These are phyloP conservation scores for Aureobasidium uvarum DNA, from an alignment of 2,329 filamentous ascomycete species.

Conservation along the genomic window DNA sequence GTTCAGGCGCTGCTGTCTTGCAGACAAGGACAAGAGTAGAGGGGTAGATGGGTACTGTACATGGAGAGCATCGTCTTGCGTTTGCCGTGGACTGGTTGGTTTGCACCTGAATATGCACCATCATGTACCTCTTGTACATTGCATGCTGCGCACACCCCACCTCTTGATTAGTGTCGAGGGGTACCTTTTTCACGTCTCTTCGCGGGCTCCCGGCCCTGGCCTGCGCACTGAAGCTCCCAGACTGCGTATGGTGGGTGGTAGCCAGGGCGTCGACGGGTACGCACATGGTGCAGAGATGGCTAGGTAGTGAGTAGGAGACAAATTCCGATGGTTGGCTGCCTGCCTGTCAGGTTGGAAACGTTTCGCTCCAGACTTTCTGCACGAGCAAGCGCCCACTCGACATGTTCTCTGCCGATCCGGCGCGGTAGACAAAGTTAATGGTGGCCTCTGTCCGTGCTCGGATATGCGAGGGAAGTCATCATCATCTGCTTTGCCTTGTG, in stretches of 20 bases:
- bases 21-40: slow-evolving; percentile 7
- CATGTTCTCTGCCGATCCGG: slow-evolving; percentile 19
- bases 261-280: not conserved
- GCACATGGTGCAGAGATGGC: not conserved
- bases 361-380: slow-evolving; percentile 13
- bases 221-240: not conserved
- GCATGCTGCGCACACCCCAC: slow-evolving; percentile 21
- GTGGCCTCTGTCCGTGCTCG: not conserved
- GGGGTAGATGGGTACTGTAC: slow-evolving; percentile 12
- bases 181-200: not conserved
- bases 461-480: slow-evolving; percentile 24
- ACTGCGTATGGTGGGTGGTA: not conserved
- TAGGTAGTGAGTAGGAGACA: not conserved
- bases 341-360: slow-evolving; percentile 11
- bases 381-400: slow-evolving; percentile 19
- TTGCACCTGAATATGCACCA: slow-evolving; percentile 17
- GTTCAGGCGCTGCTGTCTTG: slow-evolving; percentile 12
- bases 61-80: not conserved
- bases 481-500: slow-evolving; percentile 19
- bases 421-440: slow-evolving; percentile 16
- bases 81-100: slow-evolving; percentile 21
- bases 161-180: slow-evolving; percentile 17
- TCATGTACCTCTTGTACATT: slow-evolving; percentile 18
- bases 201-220: not conserved
- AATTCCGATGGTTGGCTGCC: slow-evolving; percentile 13